A percentile compares a stretch with the other conserved stretches of the same genome.
phyloP scores from a whole-genome alignment of 2,329 filamentous ascomycete species.

The Penicillium sclerotiorum region DNA sequence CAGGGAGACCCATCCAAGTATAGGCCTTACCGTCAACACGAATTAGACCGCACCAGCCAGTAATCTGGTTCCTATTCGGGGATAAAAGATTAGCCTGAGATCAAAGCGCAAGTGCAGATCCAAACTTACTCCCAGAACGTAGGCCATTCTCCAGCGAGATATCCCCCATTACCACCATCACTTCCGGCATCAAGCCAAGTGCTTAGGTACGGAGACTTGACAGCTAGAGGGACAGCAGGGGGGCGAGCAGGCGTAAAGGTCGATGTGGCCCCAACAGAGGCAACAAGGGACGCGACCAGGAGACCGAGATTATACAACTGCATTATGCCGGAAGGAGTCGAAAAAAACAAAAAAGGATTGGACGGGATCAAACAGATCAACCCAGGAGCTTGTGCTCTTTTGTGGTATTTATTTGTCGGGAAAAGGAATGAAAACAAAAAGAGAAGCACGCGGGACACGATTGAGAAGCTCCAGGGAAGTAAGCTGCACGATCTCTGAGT shows the following conservation, averaged over 20 bases:
- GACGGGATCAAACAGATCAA: slow-evolving; percentile 23
- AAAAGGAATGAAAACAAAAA: slow-evolving; percentile 10
- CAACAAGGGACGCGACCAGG: slow-evolving; percentile 27
- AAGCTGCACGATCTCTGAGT: slow-evolving; percentile 6
- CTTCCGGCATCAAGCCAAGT: slow-evolving; percentile 67
- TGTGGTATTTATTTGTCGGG: slow-evolving; percentile 13
- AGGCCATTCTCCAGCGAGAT: slow-evolving; percentile 70
- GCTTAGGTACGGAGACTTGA: slow-evolving; percentile 74
- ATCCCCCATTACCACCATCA: slow-evolving; percentile 65
- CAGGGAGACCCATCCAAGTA: slow-evolving; percentile 68
- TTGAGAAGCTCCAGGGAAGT: slow-evolving; percentile 5
- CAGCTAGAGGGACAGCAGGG: slow-evolving; percentile 71
- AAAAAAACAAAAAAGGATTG: slow-evolving; percentile 16
- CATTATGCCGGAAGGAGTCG: slow-evolving; percentile 30
- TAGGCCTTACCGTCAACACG: slow-evolving; percentile 66
- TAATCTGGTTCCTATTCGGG: slow-evolving; percentile 53
- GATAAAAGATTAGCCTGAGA: slow-evolving; percentile 17
- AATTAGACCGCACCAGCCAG: slow-evolving; percentile 70
- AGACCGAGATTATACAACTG: slow-evolving; percentile 29
- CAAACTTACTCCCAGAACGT: slow-evolving; percentile 67
- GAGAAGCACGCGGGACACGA: slow-evolving; percentile 4
- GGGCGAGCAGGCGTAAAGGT: slow-evolving; percentile 66
- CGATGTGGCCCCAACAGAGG: slow-evolving; percentile 42
- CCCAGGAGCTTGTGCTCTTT: slow-evolving; percentile 21
- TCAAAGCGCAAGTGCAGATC: not conserved